phyloP scores from a whole-genome alignment of 306 rosid species.

The Ormosia emarginata region DNA sequence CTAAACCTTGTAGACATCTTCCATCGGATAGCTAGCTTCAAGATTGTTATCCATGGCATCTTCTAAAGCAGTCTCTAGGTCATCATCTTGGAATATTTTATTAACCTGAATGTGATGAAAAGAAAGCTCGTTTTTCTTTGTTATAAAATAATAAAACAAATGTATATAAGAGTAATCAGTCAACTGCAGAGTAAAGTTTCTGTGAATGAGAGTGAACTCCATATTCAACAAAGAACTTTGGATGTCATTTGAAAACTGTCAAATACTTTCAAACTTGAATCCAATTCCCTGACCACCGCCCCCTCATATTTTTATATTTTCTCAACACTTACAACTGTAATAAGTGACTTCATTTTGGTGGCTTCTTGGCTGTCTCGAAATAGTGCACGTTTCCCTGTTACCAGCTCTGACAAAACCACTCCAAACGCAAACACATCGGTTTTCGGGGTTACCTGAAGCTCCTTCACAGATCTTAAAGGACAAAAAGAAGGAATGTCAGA shows the following conservation, averaged over 20 bases:
- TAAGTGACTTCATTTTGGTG: conserved; percentile 54
- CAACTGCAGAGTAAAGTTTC: no score
- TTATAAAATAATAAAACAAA: not conserved
- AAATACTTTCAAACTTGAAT: not conserved
- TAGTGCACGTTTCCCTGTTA: conserved; percentile 75
- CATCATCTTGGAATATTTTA: conserved; percentile 50
- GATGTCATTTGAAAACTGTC: not conserved
- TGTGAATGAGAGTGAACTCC: no score
- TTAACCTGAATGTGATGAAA: conserved; percentile 39
- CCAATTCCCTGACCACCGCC: no score
- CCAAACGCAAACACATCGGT: conserved; percentile 91
- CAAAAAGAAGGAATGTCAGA: not conserved
- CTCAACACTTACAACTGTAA: conserved; percentile 48
- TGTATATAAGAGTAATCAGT: not conserved
- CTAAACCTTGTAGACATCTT: conserved; percentile 53
- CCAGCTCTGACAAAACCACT: conserved; percentile 71
- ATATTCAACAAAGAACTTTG: not conserved
- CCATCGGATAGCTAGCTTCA: conserved; percentile 44
- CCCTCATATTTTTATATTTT: not conserved
- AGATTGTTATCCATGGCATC: conserved; percentile 60
- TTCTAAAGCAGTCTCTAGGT: conserved; percentile 51
- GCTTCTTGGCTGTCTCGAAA: conserved; percentile 55
- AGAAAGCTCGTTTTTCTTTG: not conserved
- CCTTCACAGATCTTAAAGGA: conserved; percentile 66
- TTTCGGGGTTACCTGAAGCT: conserved; percentile 80